These are phyloP conservation scores for Rasamsonia emersonii DNA, from an alignment of 2,329 filamentous ascomycete species.

Conservation along the genomic window DNA sequence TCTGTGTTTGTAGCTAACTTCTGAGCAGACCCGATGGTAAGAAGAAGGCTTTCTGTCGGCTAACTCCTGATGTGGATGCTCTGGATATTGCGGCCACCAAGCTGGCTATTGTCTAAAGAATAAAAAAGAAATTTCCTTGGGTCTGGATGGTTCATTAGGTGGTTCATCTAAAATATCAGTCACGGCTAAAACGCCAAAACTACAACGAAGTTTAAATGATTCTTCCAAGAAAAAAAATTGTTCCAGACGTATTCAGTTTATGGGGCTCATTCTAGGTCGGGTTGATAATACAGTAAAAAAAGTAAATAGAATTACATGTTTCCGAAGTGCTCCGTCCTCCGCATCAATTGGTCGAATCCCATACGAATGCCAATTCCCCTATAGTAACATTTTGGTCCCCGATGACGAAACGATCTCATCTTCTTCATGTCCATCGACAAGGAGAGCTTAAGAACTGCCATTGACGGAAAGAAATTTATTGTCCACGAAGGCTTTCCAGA, in stretches of 20 bases:
- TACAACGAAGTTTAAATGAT: constrained; percentile 30
- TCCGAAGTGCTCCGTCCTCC: background rate
- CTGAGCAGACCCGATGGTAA: constrained; percentile 71
- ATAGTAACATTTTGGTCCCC: too few species aligned
- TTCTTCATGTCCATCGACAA: too few species aligned
- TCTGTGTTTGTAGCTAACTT: constrained; percentile 8
- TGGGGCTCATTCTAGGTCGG: constrained; percentile 1
- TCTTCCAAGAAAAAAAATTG: constrained; percentile 23
- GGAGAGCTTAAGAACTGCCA: too few species aligned
- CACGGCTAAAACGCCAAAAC: constrained; percentile 21
- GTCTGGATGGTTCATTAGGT: constrained; percentile 39
- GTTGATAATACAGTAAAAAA: constrained; percentile 18
- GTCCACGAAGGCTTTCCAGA: constrained; percentile 55
- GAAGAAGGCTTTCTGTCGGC: constrained; percentile 97
- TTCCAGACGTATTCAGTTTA: background rate
- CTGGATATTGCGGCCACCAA: constrained; percentile 99
- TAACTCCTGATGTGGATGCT: constrained; percentile 94
- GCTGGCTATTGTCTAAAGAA: constrained; percentile 84
- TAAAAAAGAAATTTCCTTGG: constrained; percentile 30
- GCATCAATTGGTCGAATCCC: too few species aligned
- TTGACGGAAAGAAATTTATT: constrained; percentile 15
- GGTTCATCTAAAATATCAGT: constrained; percentile 29
- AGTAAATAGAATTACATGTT: background rate
- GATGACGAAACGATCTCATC: too few species aligned
- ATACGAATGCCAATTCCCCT: too few species aligned